phyloP scores from a whole-genome alignment of 176 grass and related monocot genomes.

The Ananas comosus region DNA sequence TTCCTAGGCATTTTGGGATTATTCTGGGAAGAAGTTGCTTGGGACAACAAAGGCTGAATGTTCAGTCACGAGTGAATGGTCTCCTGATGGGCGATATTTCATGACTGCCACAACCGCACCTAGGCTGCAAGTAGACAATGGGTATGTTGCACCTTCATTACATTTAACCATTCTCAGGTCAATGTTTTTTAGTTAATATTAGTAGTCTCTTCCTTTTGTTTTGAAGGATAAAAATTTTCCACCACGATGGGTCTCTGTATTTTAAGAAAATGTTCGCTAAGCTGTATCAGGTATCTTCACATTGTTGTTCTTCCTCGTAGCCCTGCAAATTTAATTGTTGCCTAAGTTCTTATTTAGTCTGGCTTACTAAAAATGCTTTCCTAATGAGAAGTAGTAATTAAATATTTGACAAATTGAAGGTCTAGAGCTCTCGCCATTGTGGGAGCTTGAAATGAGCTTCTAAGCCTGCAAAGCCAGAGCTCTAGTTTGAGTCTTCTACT shows the following conservation, averaged over 20 bases:
- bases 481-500: no score
- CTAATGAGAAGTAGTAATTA: no score
- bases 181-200: neutral
- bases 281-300: constrained; percentile 63
- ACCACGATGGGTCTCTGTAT: constrained; percentile 58
- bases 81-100: constrained; percentile 79
- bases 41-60: constrained; percentile 89
- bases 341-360: no score
- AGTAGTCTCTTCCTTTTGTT: constrained; percentile 6
- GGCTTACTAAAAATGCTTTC: no score
- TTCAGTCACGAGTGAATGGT: constrained; percentile 92
- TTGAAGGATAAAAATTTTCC: constrained; percentile 89
- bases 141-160: constrained; percentile 36
- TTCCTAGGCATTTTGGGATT: constrained; percentile 84
- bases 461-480: no score
- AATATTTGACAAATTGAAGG: no score
- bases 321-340: neutral
- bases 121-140: constrained; percentile 87
- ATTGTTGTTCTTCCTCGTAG: neutral
- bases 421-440: no score
- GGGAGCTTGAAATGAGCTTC: no score
- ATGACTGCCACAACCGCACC: constrained; percentile 95
- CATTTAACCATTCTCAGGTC: neutral
- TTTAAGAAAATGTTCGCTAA: constrained; percentile 92
- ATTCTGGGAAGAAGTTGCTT: constrained; percentile 69